phyloP scores from a whole-genome alignment of 2,329 filamentous ascomycete species.

The Penicillium hesseltinei region DNA sequence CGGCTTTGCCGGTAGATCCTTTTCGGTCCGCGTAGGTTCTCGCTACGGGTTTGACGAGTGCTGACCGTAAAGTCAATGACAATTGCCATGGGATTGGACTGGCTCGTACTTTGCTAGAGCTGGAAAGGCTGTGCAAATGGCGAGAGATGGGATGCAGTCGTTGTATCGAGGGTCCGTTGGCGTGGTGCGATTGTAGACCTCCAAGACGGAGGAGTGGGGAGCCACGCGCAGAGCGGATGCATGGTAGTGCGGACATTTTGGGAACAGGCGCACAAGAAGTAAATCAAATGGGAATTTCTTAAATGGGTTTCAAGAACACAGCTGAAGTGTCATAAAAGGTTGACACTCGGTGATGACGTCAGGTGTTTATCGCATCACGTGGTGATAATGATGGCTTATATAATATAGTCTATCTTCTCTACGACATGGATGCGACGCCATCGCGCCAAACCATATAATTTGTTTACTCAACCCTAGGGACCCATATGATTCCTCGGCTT shows the following conservation, averaged over 20 bases:
- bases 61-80: neutral
- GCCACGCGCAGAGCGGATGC: neutral
- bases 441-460: no score
- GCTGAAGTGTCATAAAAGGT: neutral
- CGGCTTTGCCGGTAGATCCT: conserved; percentile 23
- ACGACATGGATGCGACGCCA: no score
- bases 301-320: neutral
- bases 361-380: neutral
- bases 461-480: no score
- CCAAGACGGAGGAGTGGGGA: neutral
- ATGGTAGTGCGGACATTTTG: neutral
- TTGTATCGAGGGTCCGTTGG: neutral
- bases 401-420: no score
- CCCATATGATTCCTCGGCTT: no score
- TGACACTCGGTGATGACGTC: conserved; percentile 1
- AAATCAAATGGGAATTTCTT: neutral
- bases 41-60: neutral
- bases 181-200: neutral
- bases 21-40: conserved; percentile 7
- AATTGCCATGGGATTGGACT: neutral
- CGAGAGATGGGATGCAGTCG: neutral
- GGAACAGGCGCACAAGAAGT: neutral
- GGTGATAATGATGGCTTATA: neutral
- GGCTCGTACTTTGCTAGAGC: neutral
- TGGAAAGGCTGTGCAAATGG: neutral